A percentile compares a stretch with the other conserved stretches of the same genome.
Conservation (phyloP, 192 early-diverging fungal genomes). For the Linnemannia hyalina region DNA sequence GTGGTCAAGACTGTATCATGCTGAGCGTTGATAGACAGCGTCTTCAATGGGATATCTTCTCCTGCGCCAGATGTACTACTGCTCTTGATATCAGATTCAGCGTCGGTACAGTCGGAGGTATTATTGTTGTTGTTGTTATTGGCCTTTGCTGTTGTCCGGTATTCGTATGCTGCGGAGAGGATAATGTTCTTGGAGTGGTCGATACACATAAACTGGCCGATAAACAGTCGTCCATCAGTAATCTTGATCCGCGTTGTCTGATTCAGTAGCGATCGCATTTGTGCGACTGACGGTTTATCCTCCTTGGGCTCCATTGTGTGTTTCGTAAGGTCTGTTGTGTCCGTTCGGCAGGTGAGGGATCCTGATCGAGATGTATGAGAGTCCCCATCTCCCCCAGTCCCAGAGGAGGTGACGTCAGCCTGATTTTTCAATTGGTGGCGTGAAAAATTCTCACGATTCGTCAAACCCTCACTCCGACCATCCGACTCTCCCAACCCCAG, state of each 20-base stretch:
- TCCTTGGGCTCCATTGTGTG: slow-evolving; percentile 30
- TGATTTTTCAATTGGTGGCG: too few species aligned
- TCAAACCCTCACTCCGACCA: too few species aligned
- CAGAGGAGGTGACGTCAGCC: too few species aligned
- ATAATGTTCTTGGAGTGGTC: slow-evolving; percentile 84
- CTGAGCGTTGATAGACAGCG: not conserved
- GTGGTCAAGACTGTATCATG: not conserved
- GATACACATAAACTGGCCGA: slow-evolving; percentile 79
- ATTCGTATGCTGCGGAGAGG: slow-evolving; percentile 76
- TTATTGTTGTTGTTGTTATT: not conserved
- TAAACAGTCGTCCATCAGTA: slow-evolving; percentile 77
- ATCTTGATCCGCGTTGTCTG: slow-evolving; percentile 67
- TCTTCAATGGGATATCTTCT: not conserved
- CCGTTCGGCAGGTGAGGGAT: too few species aligned
- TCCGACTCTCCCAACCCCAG: too few species aligned
- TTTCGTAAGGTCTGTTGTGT: not conserved
- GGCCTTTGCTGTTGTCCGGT: slow-evolving; percentile 55
- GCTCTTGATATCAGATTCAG: not conserved
- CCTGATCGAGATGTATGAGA: too few species aligned
- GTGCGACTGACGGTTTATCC: slow-evolving; percentile 56
- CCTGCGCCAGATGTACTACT: not conserved
- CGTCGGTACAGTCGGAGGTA: not conserved
- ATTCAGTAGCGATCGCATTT: slow-evolving; percentile 66
- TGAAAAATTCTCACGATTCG: too few species aligned
- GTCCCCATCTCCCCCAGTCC: too few species aligned